Base-by-base conservation (phyloP, 2,329 filamentous ascomycete species). In the Byssochlamys sp. region DNA sequence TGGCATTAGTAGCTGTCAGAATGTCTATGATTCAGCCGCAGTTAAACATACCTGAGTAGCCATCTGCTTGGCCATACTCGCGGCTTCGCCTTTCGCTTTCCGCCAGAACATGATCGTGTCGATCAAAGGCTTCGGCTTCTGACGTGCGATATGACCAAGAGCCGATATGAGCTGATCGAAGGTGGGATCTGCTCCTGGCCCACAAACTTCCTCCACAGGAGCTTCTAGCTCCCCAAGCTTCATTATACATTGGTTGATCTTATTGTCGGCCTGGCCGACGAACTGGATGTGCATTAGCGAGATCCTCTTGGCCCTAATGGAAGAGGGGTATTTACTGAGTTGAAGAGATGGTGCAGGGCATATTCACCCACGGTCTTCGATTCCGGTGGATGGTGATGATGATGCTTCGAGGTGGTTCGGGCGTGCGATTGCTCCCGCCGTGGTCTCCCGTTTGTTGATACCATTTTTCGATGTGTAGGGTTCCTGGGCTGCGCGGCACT, bases 101-200 rank as follows among this genome's bases (percentile, higher is more conserved):
- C 94, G 86, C 94, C 94, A 99, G 31, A 95, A 82, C 90, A 99
- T 99, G 72, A 99, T 91, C 24, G 90, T 91, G 73, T 99, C 94
- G 67, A 99, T 96, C 55, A 99, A 76, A 4, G 91, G 89, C 70
- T 95, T 97, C 4, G 95, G 95, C 69, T 95, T 95, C 63, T 91
- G 88, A 59, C 90, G 89, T 55, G 92, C 90, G 67, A 99, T 96
- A 70, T 97, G 92, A 2, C 94, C 94, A 45, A 99, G 80, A 14
- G 95, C 94, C 28, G 87, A 85, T 62, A 99, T 95, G 66, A 96
- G 84, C 74, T 97, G 92, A 72, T 99, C 94, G 69, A 99, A 99
- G 10, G 84, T 85, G 1, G 87, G 82, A 70, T 99, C 94, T 48
- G 89, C 88, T 14, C 91, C 91, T 48, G 88, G 88, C 1, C 94